These are phyloP conservation scores for Phytophthora capsici DNA, from an alignment of 352 stramenopile genomes.

Conservation along the genomic window DNA sequence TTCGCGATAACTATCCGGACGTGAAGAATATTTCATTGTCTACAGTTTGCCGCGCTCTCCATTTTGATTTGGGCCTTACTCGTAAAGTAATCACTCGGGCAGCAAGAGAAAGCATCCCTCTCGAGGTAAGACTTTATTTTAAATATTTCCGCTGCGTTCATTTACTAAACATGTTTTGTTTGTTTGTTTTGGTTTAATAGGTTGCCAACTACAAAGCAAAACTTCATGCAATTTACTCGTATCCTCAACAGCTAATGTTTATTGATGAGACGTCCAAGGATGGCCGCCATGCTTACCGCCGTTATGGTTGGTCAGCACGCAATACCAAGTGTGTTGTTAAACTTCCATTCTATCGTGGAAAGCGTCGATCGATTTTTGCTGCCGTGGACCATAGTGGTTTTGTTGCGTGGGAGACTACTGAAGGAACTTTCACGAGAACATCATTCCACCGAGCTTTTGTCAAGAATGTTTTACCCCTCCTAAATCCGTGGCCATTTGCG, in stretches of 20 bases:
- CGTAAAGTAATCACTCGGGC: no score
- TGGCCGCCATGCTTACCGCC: constrained; percentile 1
- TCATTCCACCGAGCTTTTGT: constrained; percentile 5
- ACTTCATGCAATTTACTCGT: constrained; percentile 6
- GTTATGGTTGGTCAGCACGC: constrained; percentile 4
- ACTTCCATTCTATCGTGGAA: constrained; percentile 10
- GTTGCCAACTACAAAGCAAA: not conserved
- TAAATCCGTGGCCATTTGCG: no score
- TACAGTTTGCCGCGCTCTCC: no score
- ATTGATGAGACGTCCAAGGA: constrained; percentile 8
- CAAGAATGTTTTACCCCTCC: no score
- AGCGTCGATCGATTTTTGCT: constrained; percentile 4
- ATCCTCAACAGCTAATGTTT: constrained; percentile 3
- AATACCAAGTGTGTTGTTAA: constrained; percentile 6
- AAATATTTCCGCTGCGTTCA: no score
- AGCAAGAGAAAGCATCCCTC: no score
- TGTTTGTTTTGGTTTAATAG: not conserved
- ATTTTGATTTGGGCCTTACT: no score
- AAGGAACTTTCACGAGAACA: not conserved
- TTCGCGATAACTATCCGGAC: no score
- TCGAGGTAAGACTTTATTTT: no score
- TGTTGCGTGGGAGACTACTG: not conserved
- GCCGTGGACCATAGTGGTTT: constrained; percentile 2
- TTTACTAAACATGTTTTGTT: not conserved
- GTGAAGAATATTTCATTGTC: no score